Conservation (phyloP, 495 filamentous ascomycete species). For the Penicillium paxilli region DNA sequence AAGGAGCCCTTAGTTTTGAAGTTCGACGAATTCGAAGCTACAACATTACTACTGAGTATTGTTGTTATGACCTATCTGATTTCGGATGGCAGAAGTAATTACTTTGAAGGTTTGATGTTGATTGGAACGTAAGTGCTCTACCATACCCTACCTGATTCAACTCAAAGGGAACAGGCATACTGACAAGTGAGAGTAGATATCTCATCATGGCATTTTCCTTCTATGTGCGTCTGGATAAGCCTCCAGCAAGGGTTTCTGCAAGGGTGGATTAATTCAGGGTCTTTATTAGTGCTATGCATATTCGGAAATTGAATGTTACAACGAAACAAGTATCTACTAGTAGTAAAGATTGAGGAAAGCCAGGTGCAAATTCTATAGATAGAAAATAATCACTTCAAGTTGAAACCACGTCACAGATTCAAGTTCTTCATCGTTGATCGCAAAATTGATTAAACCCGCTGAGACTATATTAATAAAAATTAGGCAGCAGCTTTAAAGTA, state of each 20-base stretch:
- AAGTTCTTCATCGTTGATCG: too few relatives aligned
- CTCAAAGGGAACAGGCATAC: too few relatives aligned
- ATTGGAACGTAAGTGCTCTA: conserved; percentile 24
- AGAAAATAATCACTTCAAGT: too few relatives aligned
- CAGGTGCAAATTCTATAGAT: too few relatives aligned
- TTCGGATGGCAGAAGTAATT: conserved; percentile 70
- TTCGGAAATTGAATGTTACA: not conserved
- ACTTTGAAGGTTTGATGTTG: conserved; percentile 36
- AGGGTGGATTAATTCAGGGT: not conserved
- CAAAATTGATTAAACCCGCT: too few relatives aligned
- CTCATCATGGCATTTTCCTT: conserved; percentile 15
- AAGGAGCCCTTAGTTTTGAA: conserved; percentile 29
- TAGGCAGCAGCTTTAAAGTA: too few relatives aligned
- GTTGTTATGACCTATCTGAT: conserved; percentile 44
- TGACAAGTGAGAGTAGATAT: not conserved
- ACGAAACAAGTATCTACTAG: not conserved
- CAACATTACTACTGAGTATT: conserved; percentile 31
- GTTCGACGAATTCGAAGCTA: conserved; percentile 38
- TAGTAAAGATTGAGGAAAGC: too few relatives aligned
- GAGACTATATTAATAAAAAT: too few relatives aligned
- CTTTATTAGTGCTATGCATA: too few relatives aligned
- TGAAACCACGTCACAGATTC: too few relatives aligned
- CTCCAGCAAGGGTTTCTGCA: not conserved
- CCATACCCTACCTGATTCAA: too few relatives aligned
- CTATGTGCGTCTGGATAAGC: conserved; percentile 12